These are phyloP conservation scores for Pyrus bretschneideri DNA, from an alignment of 306 rosid genomes.

Conservation along the genomic window DNA sequence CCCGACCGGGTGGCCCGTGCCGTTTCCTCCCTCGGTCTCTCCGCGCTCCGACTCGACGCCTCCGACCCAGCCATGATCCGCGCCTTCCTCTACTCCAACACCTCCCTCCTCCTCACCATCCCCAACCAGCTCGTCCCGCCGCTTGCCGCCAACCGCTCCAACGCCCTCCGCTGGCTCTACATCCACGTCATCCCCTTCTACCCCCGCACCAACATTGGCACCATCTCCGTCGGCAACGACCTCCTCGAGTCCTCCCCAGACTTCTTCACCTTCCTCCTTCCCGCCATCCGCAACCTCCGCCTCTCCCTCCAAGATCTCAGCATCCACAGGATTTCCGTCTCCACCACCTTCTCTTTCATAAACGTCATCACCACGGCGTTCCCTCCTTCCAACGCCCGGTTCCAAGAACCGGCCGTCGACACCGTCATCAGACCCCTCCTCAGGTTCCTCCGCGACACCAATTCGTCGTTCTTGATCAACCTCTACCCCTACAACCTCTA, in stretches of 20 bases:
- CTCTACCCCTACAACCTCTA: constrained; percentile 79
- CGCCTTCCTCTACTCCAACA: constrained; percentile 62
- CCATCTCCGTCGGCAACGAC: constrained; percentile 80
- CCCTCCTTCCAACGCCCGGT: constrained; percentile 71
- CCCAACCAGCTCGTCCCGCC: constrained; percentile 53
- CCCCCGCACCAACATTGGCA: constrained; percentile 69
- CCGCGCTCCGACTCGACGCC: constrained; percentile 48
- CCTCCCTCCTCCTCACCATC: constrained; percentile 55
- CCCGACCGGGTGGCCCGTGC: constrained; percentile 26
- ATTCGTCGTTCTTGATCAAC: constrained; percentile 75
- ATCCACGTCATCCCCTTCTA: constrained; percentile 67
- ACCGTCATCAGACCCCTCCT: constrained; percentile 49
- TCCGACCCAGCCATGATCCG: constrained; percentile 55
- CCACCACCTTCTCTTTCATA: constrained; percentile 71
- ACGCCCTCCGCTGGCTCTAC: constrained; percentile 62
- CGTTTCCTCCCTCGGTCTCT: constrained; percentile 30
- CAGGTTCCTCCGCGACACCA: constrained; percentile 61
- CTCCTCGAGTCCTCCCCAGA: constrained; percentile 37
- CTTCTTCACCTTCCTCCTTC: constrained; percentile 33
- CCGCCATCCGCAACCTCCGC: constrained; percentile 62
- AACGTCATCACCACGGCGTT: constrained; percentile 42
- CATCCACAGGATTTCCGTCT: constrained; percentile 54
- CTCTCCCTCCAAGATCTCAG: constrained; percentile 67
- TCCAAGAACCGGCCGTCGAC: constrained; percentile 30
- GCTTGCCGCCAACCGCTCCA: constrained; percentile 63